These are phyloP conservation scores for Ambrosia hybrid DNA, from an alignment of 140 eudicot species.

Conservation along the genomic window DNA sequence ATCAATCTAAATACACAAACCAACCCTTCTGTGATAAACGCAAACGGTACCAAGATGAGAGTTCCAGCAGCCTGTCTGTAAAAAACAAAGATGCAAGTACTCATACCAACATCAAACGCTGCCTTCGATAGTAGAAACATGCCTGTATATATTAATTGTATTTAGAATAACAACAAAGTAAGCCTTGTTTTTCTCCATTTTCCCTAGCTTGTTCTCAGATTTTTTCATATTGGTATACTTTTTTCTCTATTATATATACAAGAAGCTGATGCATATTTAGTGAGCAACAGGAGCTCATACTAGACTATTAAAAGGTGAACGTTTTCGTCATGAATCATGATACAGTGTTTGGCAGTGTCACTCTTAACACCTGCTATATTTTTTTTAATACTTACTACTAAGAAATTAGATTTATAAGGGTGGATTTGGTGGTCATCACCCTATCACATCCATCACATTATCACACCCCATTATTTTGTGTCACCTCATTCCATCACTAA, in stretches of 20 bases:
- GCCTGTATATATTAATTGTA: conserved; percentile 62
- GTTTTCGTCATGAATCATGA: not conserved
- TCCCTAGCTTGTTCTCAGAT: not conserved
- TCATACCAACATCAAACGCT: conserved; percentile 80
- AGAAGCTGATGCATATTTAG: conserved; percentile 13
- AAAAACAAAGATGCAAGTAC: conserved; percentile 63
- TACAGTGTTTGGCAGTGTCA: too few species aligned
- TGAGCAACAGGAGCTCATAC: not conserved
- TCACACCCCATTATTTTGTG: too few species aligned
- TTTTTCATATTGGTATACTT: not conserved
- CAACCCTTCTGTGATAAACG: conserved; percentile 52
- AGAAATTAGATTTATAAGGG: too few species aligned
- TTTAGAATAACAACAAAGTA: conserved; percentile 37
- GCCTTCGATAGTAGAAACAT: conserved; percentile 68
- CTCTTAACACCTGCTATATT: too few species aligned
- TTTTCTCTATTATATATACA: not conserved
- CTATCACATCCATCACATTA: too few species aligned
- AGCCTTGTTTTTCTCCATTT: conserved; percentile 40
- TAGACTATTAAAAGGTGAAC: not conserved
- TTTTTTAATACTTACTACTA: too few species aligned
- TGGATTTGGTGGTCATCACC: too few species aligned
- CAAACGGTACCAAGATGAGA: conserved; percentile 55
- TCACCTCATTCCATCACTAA: too few species aligned
- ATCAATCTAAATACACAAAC: not conserved
- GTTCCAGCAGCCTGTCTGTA: conserved; percentile 78